Evolutionary conservation across 2,329 filamentous ascomycete genomes (phyloP), one percentile per base, ranked within the genome.

Genomic region (Alternaria arborescens): DNA sequence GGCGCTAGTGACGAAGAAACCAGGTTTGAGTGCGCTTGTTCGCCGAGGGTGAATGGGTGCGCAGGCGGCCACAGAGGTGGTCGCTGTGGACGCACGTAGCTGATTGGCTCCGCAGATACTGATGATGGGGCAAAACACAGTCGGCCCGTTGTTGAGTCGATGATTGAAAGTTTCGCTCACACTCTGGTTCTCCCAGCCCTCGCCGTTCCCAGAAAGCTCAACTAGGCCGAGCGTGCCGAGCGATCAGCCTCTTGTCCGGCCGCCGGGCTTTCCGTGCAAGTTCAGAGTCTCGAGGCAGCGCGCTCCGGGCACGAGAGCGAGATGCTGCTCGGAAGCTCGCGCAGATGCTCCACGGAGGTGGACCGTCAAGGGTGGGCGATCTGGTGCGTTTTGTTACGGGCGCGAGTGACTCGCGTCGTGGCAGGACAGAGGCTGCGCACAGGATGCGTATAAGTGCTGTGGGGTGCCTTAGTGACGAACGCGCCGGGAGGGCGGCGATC

Each of bases 161-260:
- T 64, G 65, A 62, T 64, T 62, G 51, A 66, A 64, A 61, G 60
- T 67, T 64, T 67, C 66, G 64, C 66, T 60, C 55, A 55, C 51
- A 58, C 65, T 68, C 52, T 61, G 61, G 48, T 55, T 62, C 58
- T 73, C 66, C 65, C 70, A 74, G 72, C 67, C 66, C 64, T 60
- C 59, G 52, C 43, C 61, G 62, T 58, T 62, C 65, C 63, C 63
- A 61, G 66, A 72, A 66, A 53, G 60, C 66, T 69, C 70, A 70
- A 60, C 62, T 71, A 64, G 69, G 74, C 75, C 73, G 75, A 76
- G 74, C 59, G 62, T 70, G 71, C 74, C 72, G 74, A 73, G 69
- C 68, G 71, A 73, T 72, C 72, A 74, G 68, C 71, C 69, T 74
- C 58, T 71, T 52, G 73, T 71, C 67, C 69, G 71, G 73, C 70